These are phyloP conservation scores for Datisca glomerata DNA, from an alignment of 306 rosid genomes.

Conservation along the genomic window DNA sequence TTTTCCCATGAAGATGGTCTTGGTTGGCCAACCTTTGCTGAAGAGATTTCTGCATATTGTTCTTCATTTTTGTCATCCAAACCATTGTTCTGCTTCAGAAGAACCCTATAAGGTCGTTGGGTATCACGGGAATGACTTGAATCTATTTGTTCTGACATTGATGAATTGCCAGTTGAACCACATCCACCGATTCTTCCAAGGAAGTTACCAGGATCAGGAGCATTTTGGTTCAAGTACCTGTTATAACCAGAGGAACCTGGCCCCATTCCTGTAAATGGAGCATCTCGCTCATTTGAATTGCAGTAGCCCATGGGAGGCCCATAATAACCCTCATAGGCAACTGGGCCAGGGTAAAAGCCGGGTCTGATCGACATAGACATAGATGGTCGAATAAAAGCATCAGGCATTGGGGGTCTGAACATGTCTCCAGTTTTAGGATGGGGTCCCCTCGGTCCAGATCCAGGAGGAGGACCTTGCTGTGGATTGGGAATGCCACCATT, in stretches of 20 bases:
- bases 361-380: conserved; percentile 86
- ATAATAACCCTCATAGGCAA: conserved; percentile 69
- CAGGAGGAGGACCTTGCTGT: conserved; percentile 55
- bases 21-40: conserved; percentile 28
- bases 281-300: conserved; percentile 65
- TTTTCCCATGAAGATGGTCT: conserved; percentile 35
- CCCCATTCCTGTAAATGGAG: conserved; percentile 60
- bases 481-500: conserved; percentile 51
- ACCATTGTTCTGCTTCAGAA: conserved; percentile 60
- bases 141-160: conserved; percentile 45
- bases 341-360: conserved; percentile 73
- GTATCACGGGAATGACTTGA: conserved; percentile 44
- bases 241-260: conserved; percentile 51
- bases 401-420: conserved; percentile 78
- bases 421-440: conserved; percentile 82
- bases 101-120: conserved; percentile 75
- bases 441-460: conserved; percentile 59
- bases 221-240: conserved; percentile 45
- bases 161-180: conserved; percentile 34
- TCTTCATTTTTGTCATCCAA: conserved; percentile 54
- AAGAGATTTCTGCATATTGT: conserved; percentile 33
- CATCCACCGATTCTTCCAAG: conserved; percentile 51
- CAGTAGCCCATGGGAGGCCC: conserved; percentile 63
- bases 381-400: conserved; percentile 63
- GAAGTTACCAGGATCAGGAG: conserved; percentile 42